Base-by-base conservation (phyloP, 495 filamentous ascomycete species). In the Aspergillus ellipticus region DNA sequence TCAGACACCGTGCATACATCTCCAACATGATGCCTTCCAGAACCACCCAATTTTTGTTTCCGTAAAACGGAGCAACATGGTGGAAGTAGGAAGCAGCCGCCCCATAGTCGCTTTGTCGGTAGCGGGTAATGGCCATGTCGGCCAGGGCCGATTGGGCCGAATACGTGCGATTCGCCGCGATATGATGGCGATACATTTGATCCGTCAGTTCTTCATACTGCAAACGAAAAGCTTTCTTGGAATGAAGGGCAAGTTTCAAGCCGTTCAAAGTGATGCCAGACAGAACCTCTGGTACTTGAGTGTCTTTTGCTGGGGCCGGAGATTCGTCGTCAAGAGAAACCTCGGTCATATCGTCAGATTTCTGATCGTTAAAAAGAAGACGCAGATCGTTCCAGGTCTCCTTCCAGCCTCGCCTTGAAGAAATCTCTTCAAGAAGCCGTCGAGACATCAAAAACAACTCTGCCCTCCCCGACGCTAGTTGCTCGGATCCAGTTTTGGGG, bases 121-220 rank as follows among this genome's bases (percentile, higher is more conserved):
- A 95, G 70, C 90, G 89, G 49, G 96, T 73, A 10, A 90, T 78
- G 6, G 94, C 94, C 22, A 97, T 81, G 67, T 98, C 94, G 15
- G 90, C 88, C 69, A 92, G 83, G 42, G 85, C 84, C 29, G 83
- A 78, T 58, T 95, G 85, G 0, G 86, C 85, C 17, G 89, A 88
- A 58, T 94, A 88, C 1, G 72, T 75, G 57, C 89, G 86, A 39
- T 85, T 87, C 11, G 90, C 93, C 7, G 90, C 78, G 29, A 84
- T 81, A 66, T 88, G 89, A 68, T 89, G 86, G 2, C 85, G 82
- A n/a, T 88, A 75, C 42, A 86, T 80, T 49, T 83, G 84, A 60
- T 88, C 85, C 8, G 85, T 87, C 2, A 89, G 77, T 9, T 81
- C 85, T 66, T 89, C 88, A 64, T 87, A 90, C 7, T 89, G 77